Evolutionary conservation across 305 asterid species (phyloP), one percentile per base, ranked within the genome.

Genomic region (Solanum hybrid): DNA sequence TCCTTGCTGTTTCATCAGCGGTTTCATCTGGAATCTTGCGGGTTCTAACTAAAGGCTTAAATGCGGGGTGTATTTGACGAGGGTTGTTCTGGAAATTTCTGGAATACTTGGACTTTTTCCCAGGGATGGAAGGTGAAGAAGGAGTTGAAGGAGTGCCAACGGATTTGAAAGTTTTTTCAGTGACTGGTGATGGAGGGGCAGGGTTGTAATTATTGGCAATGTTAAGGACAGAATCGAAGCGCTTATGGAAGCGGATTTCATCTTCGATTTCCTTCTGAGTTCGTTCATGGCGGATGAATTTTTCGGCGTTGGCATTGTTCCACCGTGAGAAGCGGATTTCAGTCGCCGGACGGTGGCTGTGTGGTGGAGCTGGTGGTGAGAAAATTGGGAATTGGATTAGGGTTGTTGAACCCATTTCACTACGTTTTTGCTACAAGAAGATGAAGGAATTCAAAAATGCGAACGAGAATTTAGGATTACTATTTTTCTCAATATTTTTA

Each of bases 241-340:
- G 99, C 73, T 94, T 96, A 27, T 94, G 93, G 93, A 93, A 91
- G 91, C 98, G 99, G 91, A 93, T 86, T 77, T 94, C 92, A 95
- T 96, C 98, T 93, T 96, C 98, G 39, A 95, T 90, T 84, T 96
- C 95, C 75, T 96, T 95, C 92, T 96, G 99, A 68, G 93, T 88
- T 45, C 93, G 95, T 38, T 95, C 93, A 6, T 82, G 95, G 79
- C 93, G 95, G 93, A 91, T 91, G 94, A 95, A 95, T 91, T 96
- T 95, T 77, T 94, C 95, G 86, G 99, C 98, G 93, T 95, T 96
- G 91, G 98, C 98, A 94, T 97, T 97, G 98, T 97, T 96, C 99
- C 99, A 97, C 77, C 99, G 95, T 13, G 99, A 93, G 94, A 96
- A 95, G 91, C 98, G 98, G 92, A 96, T 89, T 89, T 94, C 96